These are phyloP conservation scores for Cercospora citrullina DNA, from an alignment of 2,329 filamentous ascomycete species.

Conservation along the genomic window DNA sequence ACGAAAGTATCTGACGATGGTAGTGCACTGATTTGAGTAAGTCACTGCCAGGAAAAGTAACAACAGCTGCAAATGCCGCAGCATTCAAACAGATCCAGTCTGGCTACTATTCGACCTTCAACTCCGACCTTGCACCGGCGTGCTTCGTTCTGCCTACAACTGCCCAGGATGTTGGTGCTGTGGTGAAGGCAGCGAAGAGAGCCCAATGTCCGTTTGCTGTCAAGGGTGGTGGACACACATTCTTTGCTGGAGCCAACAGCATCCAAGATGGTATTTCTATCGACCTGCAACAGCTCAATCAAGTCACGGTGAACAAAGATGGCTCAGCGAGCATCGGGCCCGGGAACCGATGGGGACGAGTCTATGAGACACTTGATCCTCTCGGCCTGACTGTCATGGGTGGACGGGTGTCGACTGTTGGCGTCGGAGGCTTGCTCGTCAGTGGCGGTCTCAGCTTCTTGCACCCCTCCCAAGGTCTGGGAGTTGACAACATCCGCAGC, in stretches of 20 bases:
- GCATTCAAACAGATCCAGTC: slow-evolving; percentile 1
- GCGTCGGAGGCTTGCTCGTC: slow-evolving; percentile 34
- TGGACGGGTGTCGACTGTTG: slow-evolving; percentile 31
- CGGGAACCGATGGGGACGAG: slow-evolving; percentile 16
- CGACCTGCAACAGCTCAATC: slow-evolving; percentile 28
- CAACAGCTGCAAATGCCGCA: neutral
- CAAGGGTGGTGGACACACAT: slow-evolving; percentile 34
- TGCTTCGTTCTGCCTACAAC: slow-evolving; percentile 23
- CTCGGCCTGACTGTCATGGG: slow-evolving; percentile 27
- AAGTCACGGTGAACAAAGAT: slow-evolving; percentile 9
- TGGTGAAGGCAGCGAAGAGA: slow-evolving; percentile 14
- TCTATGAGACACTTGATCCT: slow-evolving; percentile 26
- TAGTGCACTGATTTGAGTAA: neutral
- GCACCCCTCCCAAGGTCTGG: slow-evolving; percentile 32
- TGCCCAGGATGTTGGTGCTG: slow-evolving; percentile 17
- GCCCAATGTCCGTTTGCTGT: slow-evolving; percentile 33
- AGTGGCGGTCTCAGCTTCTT: slow-evolving; percentile 39
- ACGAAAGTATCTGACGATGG: neutral
- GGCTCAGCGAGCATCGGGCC: slow-evolving; percentile 10
- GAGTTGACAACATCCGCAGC: slow-evolving; percentile 35
- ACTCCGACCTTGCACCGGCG: slow-evolving; percentile 17
- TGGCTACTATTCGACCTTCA: slow-evolving; percentile 22
- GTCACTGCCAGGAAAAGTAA: neutral
- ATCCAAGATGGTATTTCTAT: slow-evolving; percentile 33
- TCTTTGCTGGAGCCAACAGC: slow-evolving; percentile 30